Percentiles rank a stretch among this genome's conserved stretches.
Evolutionary conservation across 2,329 filamentous ascomycete species (phyloP).

Genomic region (Periconia digitata): DNA sequence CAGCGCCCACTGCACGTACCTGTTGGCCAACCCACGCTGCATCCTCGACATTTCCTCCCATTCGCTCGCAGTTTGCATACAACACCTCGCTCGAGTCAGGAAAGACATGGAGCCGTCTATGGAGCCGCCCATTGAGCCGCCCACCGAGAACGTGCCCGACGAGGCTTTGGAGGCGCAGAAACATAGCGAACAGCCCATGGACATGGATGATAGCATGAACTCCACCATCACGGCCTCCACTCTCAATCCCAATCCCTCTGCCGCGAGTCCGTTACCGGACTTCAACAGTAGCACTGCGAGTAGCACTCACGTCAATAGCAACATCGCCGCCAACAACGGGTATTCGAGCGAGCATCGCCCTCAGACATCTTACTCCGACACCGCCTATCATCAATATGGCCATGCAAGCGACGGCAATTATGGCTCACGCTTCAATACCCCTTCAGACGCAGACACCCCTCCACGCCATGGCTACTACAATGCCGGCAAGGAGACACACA

Average conservation of each 20-base stretch:
- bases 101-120: background rate
- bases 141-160: conserved; percentile 16
- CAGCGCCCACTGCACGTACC: conserved; percentile 28
- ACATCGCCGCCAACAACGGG: conserved; percentile 32
- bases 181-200: conserved; percentile 41
- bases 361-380: conserved; percentile 57
- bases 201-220: conserved; percentile 51
- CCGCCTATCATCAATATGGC: conserved; percentile 45
- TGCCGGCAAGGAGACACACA: conserved; percentile 35
- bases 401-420: conserved; percentile 24
- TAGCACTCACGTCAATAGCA: conserved; percentile 31
- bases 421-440: conserved; percentile 46
- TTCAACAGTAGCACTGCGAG: conserved; percentile 31
- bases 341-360: conserved; percentile 52
- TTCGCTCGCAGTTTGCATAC: too few relatives aligned
- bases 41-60: conserved; percentile 24
- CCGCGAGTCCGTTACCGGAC: conserved; percentile 41
- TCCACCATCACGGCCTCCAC: conserved; percentile 49
- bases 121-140: background rate
- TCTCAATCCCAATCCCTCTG: conserved; percentile 47
- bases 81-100: conserved; percentile 18
- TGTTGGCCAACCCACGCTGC: too few relatives aligned
- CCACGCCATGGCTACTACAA: conserved; percentile 40
- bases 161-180: conserved; percentile 30
- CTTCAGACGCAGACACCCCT: conserved; percentile 51